Evolutionary conservation across 768 basidiomycete genomes (phyloP).

Genomic region (Russula compacta): DNA sequence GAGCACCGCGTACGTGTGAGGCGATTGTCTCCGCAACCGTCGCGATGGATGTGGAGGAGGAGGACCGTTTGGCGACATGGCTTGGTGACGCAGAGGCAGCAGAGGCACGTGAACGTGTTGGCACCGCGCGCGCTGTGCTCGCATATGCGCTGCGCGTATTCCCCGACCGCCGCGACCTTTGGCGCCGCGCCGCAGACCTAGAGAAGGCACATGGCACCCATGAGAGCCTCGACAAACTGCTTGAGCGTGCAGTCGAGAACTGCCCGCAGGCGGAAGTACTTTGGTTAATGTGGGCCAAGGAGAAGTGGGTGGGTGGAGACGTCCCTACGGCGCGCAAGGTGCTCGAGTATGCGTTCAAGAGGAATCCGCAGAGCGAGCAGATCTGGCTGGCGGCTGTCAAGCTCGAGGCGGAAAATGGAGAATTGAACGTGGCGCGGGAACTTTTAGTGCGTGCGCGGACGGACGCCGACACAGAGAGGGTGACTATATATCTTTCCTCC

Average conservation of each 20-base stretch:
- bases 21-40: slow-evolving; percentile 94
- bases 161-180: slow-evolving; percentile 76
- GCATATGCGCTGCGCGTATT: slow-evolving; percentile 89
- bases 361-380: slow-evolving; percentile 93
- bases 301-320: slow-evolving; percentile 88
- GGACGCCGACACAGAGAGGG: slow-evolving; percentile 87
- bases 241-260: slow-evolving; percentile 75
- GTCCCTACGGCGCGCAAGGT: slow-evolving; percentile 87
- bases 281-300: slow-evolving; percentile 98
- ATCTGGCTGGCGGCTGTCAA: slow-evolving; percentile 99
- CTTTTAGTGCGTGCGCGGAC: slow-evolving; percentile 81
- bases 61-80: slow-evolving; percentile 87
- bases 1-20: slow-evolving; percentile 78
- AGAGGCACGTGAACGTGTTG: slow-evolving; percentile 62
- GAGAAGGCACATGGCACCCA: slow-evolving; percentile 86
- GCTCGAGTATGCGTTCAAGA: slow-evolving; percentile 82
- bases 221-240: slow-evolving; percentile 73
- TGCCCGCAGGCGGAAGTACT: slow-evolving; percentile 94
- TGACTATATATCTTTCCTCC: slow-evolving; percentile 29
- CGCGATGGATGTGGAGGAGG: slow-evolving; percentile 90
- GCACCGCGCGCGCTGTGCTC: slow-evolving; percentile 79
- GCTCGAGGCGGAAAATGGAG: slow-evolving; percentile 91
- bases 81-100: slow-evolving; percentile 83
- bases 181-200: slow-evolving; percentile 87
- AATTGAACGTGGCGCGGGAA: slow-evolving; percentile 77